A percentile compares a stretch with the other conserved stretches of the same genome.
Conservation (phyloP, 2,329 filamentous ascomycete species). For the Exserohilum turcica region DNA sequence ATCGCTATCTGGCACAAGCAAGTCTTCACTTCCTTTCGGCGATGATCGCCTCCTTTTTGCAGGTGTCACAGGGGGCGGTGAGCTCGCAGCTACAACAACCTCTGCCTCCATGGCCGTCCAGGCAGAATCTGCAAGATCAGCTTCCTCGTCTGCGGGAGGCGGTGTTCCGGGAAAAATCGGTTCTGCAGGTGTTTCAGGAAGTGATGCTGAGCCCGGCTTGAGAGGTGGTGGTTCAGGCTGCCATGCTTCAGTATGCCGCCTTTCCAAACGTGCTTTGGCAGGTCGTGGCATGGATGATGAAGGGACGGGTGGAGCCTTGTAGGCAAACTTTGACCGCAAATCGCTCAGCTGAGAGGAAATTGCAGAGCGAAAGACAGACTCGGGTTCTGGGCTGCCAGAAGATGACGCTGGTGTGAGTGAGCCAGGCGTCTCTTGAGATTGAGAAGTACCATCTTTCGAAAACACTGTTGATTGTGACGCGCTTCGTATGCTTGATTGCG, state of each 20-base stretch:
- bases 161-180: conserved; percentile 14
- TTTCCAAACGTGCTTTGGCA: conserved; percentile 11
- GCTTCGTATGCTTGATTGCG: conserved; percentile 20
- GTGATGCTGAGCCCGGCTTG: background rate
- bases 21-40: conserved; percentile 54
- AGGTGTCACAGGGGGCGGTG: conserved; percentile 28
- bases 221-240: conserved; percentile 13
- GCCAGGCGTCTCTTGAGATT: conserved; percentile 36
- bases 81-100: conserved; percentile 40
- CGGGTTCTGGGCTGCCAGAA: conserved; percentile 33
- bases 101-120: conserved; percentile 39
- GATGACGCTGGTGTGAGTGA: conserved; percentile 42
- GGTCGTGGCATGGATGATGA: conserved; percentile 4
- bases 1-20: conserved; percentile 54
- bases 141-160: conserved; percentile 9
- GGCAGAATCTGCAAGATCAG: conserved; percentile 30
- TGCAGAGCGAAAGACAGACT: conserved; percentile 31
- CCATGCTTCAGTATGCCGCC: conserved; percentile 13
- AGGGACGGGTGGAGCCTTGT: conserved; percentile 16
- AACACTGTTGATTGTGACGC: conserved; percentile 38
- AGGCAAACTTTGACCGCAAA: conserved; percentile 41
- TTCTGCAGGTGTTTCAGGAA: conserved; percentile 3
- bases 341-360: conserved; percentile 37
- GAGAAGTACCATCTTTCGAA: conserved; percentile 27
- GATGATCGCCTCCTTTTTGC: conserved; percentile 25